Evolutionary conservation across 2,329 filamentous ascomycete genomes (phyloP), one percentile per base, ranked within the genome.

Genomic region (Penicillium digitatum): DNA sequence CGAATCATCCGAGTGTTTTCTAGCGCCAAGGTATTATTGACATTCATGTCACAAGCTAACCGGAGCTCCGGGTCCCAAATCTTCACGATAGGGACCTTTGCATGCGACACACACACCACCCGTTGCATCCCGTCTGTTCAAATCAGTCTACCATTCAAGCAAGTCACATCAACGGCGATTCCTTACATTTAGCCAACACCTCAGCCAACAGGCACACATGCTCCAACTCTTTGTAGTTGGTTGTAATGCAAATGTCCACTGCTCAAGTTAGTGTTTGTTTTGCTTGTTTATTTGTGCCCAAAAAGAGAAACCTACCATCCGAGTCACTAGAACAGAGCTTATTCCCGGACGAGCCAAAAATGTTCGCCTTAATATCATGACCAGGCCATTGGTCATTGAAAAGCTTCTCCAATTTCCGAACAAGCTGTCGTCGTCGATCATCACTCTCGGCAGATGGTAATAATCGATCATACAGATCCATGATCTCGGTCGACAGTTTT

Each of bases 171-270:
- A 42, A 55, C 32, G 10, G 20, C 3, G 26, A 10, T 29, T 38
- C 77, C 90, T 68, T 86, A 96, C 92, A 86, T 73, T 85, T 89
- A 47, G 89, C 87, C 45, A 99, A 81, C 52, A 94, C 83, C 62
- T 91, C 88, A 47, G 94, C 93, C 69, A 99, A 85, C 72, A 89
- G 86, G 77, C 95, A 96, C 66, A 97, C 91, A 56, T 86, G 87
- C 72, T 96, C 91, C 69, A 97, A 76, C 66, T 89, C 88, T 70
- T 87, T 94, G 83, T 88, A 91, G 44, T 89, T 81, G 20, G 94
- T 97, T 44, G 91, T 95, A 69, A 99, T 96, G 78, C 94, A 99
- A 53, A 99, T 93, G 72, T 99, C 94, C 71, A 99, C 93, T 96
- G 57, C 29, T 46, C 39, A 31, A 46, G 59, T 74, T 52, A 74